phyloP scores from a whole-genome alignment of 108 stramenopile species.

The Cafeteria roenbergensis region DNA sequence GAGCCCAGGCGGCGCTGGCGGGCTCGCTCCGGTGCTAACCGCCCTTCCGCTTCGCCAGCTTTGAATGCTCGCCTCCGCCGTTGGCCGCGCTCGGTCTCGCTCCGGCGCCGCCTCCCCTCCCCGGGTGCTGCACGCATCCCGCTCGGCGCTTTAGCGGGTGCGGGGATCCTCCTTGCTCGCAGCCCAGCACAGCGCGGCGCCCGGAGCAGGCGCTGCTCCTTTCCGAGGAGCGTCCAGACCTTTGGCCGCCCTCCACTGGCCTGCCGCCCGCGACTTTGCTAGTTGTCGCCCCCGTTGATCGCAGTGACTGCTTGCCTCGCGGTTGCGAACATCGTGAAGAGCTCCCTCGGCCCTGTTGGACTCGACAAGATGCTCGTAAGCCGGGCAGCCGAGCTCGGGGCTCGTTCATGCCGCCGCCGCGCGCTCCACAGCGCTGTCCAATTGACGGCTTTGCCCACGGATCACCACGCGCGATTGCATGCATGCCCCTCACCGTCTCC shows the following conservation, averaged over 20 bases:
- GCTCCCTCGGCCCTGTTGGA: slow-evolving; percentile 91
- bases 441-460: not conserved
- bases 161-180: no score
- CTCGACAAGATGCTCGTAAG: slow-evolving; percentile 96
- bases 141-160: no score
- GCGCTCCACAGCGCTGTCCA: no score
- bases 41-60: not conserved
- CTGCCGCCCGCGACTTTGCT: no score
- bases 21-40: not conserved
- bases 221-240: no score
- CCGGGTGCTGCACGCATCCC: no score
- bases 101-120: no score
- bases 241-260: no score
- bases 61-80: not conserved
- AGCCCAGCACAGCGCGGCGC: no score
- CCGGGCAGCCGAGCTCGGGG: slow-evolving; percentile 11
- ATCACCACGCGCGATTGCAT: not conserved
- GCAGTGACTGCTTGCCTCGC: slow-evolving; percentile 85
- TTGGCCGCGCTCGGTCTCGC: not conserved
- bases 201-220: no score
- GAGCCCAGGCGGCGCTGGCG: not conserved
- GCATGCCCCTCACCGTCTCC: not conserved
- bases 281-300: not conserved
- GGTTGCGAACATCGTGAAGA: slow-evolving; percentile 98
- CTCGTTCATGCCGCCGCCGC: not conserved